These are phyloP conservation scores for Colletotrichum shisoi DNA, from an alignment of 2,329 filamentous ascomycete species.

Conservation along the genomic window DNA sequence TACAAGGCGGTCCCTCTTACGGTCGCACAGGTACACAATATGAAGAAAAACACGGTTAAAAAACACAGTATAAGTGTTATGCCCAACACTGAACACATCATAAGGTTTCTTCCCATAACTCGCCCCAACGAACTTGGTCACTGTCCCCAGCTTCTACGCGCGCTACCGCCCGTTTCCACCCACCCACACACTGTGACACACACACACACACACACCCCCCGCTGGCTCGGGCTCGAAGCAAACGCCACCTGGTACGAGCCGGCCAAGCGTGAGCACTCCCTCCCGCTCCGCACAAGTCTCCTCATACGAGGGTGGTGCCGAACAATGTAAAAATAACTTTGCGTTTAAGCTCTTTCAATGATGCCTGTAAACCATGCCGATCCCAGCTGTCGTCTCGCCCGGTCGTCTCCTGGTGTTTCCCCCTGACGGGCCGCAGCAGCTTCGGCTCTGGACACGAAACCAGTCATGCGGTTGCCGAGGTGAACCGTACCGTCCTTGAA, in stretches of 20 bases:
- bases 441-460: neutral
- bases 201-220: neutral
- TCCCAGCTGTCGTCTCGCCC: neutral
- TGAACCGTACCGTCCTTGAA: neutral
- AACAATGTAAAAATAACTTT: constrained; percentile 13
- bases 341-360: neutral
- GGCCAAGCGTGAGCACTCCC: constrained; percentile 4
- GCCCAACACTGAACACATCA: no score
- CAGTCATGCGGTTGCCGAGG: neutral
- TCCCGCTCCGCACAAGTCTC: neutral
- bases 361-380: neutral
- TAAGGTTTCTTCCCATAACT: no score
- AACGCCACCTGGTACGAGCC: constrained; percentile 11
- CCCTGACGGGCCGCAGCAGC: neutral
- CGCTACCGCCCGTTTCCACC: neutral
- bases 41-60: no score
- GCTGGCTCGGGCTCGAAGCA: neutral
- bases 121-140: neutral
- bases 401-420: neutral
- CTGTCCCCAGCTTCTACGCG: neutral
- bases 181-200: neutral
- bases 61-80: no score
- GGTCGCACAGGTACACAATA: no score
- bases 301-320: neutral
- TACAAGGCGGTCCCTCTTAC: no score